Conservation (phyloP, 1,139 yeast genomes). For the Sugiyamaella grinbergsii region DNA sequence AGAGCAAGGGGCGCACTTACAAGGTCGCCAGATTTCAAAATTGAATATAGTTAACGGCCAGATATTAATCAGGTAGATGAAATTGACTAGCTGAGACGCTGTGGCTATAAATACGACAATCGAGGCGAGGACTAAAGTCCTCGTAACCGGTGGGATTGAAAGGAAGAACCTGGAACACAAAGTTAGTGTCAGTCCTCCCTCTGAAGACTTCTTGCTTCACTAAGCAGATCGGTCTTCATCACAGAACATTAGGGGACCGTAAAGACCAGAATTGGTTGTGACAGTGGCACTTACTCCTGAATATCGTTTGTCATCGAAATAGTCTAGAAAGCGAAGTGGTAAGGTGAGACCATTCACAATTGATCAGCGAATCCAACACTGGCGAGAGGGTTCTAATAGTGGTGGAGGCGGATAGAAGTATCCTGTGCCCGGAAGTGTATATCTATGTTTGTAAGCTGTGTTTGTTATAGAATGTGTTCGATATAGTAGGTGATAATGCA, state of each 20-base stretch:
- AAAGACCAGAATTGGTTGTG: too few species aligned
- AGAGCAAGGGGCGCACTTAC: conserved; percentile 29
- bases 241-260: too few species aligned
- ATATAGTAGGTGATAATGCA: too few species aligned
- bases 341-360: too few species aligned
- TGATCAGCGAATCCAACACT: too few species aligned
- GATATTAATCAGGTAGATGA: conserved; percentile 30
- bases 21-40: conserved; percentile 41
- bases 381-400: too few species aligned
- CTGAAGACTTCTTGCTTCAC: too few species aligned
- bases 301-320: conserved; percentile 16
- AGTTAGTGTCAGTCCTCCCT: not conserved
- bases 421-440: too few species aligned
- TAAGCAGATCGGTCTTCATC: too few species aligned
- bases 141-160: conserved; percentile 18
- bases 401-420: too few species aligned
- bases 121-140: conserved; percentile 14
- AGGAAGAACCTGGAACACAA: conserved; percentile 9
- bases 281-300: conserved; percentile 16
- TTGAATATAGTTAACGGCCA: conserved; percentile 37
- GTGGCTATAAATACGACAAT: conserved; percentile 11
- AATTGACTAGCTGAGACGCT: conserved; percentile 9
- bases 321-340: not conserved
- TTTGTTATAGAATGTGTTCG: too few species aligned
- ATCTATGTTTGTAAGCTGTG: too few species aligned